Conservation (phyloP, 768 basidiomycete genomes). For the Russula compacta region DNA sequence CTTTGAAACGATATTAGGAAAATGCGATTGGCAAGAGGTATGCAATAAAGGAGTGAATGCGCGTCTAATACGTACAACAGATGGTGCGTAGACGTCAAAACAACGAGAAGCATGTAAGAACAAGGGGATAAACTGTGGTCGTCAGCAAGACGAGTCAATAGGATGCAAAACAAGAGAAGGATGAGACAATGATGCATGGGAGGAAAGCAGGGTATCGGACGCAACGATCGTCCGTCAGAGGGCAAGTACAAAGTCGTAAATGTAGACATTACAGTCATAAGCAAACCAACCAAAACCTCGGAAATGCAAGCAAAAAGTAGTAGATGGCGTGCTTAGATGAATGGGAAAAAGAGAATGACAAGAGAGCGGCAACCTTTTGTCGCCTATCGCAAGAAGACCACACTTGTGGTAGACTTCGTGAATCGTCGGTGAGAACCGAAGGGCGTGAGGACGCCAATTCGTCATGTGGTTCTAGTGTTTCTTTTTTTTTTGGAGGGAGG, state of each 20-base stretch:
- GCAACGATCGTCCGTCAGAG: neutral
- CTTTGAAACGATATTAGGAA: slow-evolving; percentile 23
- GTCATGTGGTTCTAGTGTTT: neutral
- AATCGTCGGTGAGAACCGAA: neutral
- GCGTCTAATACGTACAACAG: slow-evolving; percentile 68
- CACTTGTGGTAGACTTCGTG: slow-evolving; percentile 5
- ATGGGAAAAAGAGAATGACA: neutral
- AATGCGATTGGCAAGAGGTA: slow-evolving; percentile 26
- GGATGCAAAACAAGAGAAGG: slow-evolving; percentile 2
- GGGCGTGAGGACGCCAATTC: neutral
- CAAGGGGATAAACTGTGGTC: slow-evolving; percentile 22
- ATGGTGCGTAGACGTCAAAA: slow-evolving; percentile 23
- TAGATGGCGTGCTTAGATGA: slow-evolving; percentile 9
- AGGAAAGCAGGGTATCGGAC: slow-evolving; percentile 10
- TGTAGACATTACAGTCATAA: slow-evolving; percentile 12
- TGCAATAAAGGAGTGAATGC: slow-evolving; percentile 31
- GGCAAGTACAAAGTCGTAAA: slow-evolving; percentile 9
- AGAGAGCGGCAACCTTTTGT: slow-evolving; percentile 6
- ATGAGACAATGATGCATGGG: slow-evolving; percentile 12
- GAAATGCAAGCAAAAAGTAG: slow-evolving; percentile 11
- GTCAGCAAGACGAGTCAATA: slow-evolving; percentile 6
- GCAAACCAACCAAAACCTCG: slow-evolving; percentile 11
- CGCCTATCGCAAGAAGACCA: slow-evolving; percentile 2
- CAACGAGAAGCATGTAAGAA: slow-evolving; percentile 20
- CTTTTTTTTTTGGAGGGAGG: neutral